phyloP scores from a whole-genome alignment of 352 stramenopile species.

The Globisporangium radiosum region DNA sequence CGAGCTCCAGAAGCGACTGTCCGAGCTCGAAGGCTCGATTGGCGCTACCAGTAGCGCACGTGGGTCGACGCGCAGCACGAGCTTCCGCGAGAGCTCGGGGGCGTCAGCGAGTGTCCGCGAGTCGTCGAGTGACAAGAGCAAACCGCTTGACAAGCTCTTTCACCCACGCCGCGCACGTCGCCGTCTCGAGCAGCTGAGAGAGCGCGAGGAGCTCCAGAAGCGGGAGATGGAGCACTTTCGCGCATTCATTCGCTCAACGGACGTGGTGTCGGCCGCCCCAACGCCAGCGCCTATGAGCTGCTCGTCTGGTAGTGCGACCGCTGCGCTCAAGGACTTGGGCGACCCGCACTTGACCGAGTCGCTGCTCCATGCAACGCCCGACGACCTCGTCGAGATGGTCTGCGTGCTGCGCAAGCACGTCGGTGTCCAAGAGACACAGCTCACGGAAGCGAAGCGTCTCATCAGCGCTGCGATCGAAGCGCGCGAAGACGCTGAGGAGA shows the following conservation, averaged over 20 bases:
- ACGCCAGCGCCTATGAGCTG: constrained; percentile 13
- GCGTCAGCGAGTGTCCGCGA: constrained; percentile 19
- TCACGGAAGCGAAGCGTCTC: constrained; percentile 66
- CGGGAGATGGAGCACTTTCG: constrained; percentile 84
- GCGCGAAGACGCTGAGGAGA: constrained; percentile 66
- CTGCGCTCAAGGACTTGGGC: constrained; percentile 29
- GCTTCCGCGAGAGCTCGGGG: constrained; percentile 31
- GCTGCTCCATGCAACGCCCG: constrained; percentile 34
- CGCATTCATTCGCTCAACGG: constrained; percentile 72
- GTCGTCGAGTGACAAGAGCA: constrained; percentile 27
- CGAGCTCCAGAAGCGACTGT: constrained; percentile 69
- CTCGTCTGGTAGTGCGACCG: background rate
- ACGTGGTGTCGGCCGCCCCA: constrained; percentile 26
- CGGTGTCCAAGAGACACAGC: constrained; percentile 60
- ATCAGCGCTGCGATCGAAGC: constrained; percentile 74
- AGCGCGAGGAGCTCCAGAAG: constrained; percentile 71
- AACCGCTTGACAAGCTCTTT: constrained; percentile 70
- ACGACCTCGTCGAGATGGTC: constrained; percentile 66
- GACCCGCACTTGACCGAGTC: constrained; percentile 53
- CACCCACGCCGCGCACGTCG: constrained; percentile 63
- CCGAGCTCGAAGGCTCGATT: constrained; percentile 25
- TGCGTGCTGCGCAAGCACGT: constrained; percentile 67
- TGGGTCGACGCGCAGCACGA: constrained; percentile 14
- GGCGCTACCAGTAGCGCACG: constrained; percentile 3
- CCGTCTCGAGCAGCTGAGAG: constrained; percentile 52